Evolutionary conservation across 208 protist species (phyloP).

Genomic region (Crithidia expoeki): DNA sequence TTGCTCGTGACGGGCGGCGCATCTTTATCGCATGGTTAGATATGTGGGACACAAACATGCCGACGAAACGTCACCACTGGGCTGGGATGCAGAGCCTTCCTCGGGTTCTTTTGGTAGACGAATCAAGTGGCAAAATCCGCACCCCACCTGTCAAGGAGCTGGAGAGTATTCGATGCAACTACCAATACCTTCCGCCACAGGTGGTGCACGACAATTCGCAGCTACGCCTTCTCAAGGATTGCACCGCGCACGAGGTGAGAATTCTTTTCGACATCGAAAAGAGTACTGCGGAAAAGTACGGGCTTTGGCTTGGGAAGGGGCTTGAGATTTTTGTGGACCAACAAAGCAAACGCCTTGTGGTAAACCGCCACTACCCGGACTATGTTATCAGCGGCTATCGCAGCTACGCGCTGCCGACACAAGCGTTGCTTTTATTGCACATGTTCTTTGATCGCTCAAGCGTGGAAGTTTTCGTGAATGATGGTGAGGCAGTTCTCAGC

Average conservation of each 20-base stretch:
- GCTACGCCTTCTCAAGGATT: constrained; percentile 36
- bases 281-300: constrained; percentile 63
- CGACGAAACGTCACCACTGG: constrained; percentile 59
- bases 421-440: constrained; percentile 35
- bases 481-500: constrained; percentile 49
- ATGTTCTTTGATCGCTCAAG: constrained; percentile 64
- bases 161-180: constrained; percentile 35
- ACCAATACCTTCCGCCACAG: constrained; percentile 38
- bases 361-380: constrained; percentile 62
- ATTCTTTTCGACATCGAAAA: constrained; percentile 40
- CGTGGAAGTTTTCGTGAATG: constrained; percentile 67
- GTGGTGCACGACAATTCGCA: constrained; percentile 40
- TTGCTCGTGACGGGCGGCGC: constrained; percentile 40
- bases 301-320: constrained; percentile 57
- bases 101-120: constrained; percentile 45
- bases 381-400: constrained; percentile 61
- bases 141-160: constrained; percentile 45
- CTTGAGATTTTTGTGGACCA: constrained; percentile 55
- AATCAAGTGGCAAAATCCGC: constrained; percentile 35
- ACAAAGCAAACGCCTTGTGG: constrained; percentile 40
- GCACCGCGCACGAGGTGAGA: constrained; percentile 47
- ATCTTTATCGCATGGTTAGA: constrained; percentile 60
- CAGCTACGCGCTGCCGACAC: constrained; percentile 41
- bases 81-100: constrained; percentile 51
- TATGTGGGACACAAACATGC: constrained; percentile 63